Conservation (phyloP, 2,329 filamentous ascomycete genomes). For the Madurella mycetomatis region DNA sequence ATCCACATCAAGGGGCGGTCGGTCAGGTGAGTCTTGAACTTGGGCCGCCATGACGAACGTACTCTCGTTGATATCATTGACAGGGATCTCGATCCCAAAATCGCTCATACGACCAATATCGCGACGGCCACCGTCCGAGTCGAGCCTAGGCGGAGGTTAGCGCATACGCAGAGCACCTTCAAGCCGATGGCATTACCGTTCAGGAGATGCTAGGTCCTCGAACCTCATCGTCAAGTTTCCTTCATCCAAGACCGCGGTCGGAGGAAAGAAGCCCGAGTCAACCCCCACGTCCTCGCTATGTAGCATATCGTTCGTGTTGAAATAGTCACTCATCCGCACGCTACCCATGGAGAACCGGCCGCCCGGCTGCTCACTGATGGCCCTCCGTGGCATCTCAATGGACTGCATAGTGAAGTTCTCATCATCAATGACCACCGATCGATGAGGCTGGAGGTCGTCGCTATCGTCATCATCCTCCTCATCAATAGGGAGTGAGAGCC, state of each 20-base stretch:
- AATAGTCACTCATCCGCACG: conserved; percentile 53
- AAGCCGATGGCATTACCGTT: conserved; percentile 11
- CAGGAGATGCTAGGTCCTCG: conserved; percentile 40
- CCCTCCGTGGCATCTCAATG: conserved; percentile 55
- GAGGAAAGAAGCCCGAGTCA: conserved; percentile 51
- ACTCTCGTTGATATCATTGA: conserved; percentile 43
- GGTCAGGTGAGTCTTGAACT: conserved; percentile 22
- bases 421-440: conserved; percentile 52
- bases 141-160: conserved; percentile 16
- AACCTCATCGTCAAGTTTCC: conserved; percentile 35
- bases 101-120: conserved; percentile 40
- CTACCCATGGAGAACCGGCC: conserved; percentile 49
- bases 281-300: conserved; percentile 40
- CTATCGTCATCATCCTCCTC: conserved; percentile 45
- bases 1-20: not conserved
- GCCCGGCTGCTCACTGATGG: conserved; percentile 42
- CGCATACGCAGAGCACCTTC: not conserved
- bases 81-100: conserved; percentile 48
- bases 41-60: conserved; percentile 46
- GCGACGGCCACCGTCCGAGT: conserved; percentile 18
- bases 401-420: conserved; percentile 56
- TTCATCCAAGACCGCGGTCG: conserved; percentile 40
- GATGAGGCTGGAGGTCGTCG: conserved; percentile 51
- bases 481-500: conserved; percentile 28
- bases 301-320: conserved; percentile 33